Evolutionary conservation across 805 yeast genomes (phyloP).

Genomic region (Candida peoriensis): DNA sequence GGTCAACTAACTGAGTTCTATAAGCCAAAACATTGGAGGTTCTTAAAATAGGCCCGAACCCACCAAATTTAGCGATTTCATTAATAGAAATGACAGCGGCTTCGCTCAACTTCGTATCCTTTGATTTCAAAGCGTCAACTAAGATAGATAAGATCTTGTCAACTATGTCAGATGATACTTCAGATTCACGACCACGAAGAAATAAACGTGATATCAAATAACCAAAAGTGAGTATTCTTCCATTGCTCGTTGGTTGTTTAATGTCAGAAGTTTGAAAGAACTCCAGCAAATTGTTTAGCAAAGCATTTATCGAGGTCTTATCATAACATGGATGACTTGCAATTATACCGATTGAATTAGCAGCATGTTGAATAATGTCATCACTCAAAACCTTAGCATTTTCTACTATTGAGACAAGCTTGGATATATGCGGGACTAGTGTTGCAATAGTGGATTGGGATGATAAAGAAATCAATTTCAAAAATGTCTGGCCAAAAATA

Average conservation of each 20-base stretch:
- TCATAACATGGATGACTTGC: constrained; percentile 34
- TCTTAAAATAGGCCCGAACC: constrained; percentile 20
- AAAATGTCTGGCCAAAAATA: constrained; percentile 32
- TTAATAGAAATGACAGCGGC: constrained; percentile 24
- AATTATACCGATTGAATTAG: constrained; percentile 44
- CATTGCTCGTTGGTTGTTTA: constrained; percentile 8
- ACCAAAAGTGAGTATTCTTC: constrained; percentile 31
- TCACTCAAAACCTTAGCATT: constrained; percentile 16
- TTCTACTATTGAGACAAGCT: constrained; percentile 23
- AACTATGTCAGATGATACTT: not conserved
- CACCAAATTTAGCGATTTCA: constrained; percentile 36
- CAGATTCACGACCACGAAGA: constrained; percentile 11
- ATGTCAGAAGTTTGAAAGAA: constrained; percentile 9
- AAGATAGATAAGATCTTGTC: constrained; percentile 1
- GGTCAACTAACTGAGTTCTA: constrained; percentile 23
- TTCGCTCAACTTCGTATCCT: constrained; percentile 8
- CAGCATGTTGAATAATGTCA: constrained; percentile 30
- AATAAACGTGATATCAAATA: constrained; percentile 42
- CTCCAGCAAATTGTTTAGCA: constrained; percentile 8
- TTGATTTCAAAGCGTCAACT: constrained; percentile 6
- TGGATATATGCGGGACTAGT: constrained; percentile 13
- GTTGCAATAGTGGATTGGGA: constrained; percentile 10
- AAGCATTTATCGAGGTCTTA: constrained; percentile 7
- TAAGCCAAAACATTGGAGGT: constrained; percentile 17
- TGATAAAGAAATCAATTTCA: constrained; percentile 19